phyloP scores from a whole-genome alignment of 371 early-diverging fungal genomes.

The Mucor saturninus region DNA sequence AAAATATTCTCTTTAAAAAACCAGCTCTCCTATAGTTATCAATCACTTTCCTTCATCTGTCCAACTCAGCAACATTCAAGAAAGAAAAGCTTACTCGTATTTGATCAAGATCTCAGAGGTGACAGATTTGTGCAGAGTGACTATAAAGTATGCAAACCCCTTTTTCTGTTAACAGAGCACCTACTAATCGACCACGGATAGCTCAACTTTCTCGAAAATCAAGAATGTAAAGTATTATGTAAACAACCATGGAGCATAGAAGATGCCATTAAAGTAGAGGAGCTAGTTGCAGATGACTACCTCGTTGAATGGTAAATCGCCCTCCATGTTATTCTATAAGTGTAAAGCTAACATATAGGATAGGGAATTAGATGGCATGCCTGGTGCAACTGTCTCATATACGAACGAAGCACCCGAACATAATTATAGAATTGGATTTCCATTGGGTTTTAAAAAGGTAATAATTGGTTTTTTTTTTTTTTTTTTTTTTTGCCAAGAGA shows the following conservation, averaged over 20 bases:
- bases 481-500: slow-evolving; percentile 1
- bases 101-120: slow-evolving; percentile 46
- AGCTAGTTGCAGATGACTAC: slow-evolving; percentile 45
- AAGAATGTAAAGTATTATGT: slow-evolving; percentile 48
- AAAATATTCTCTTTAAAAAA: slow-evolving; percentile 49
- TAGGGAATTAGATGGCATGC: slow-evolving; percentile 51
- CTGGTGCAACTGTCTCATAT: slow-evolving; percentile 54
- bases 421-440: slow-evolving; percentile 52
- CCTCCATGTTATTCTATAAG: background rate
- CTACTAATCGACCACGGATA: slow-evolving; percentile 10
- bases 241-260: slow-evolving; percentile 37
- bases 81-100: slow-evolving; percentile 33
- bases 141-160: slow-evolving; percentile 33
- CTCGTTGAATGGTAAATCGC: slow-evolving; percentile 48
- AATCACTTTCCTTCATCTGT: slow-evolving; percentile 42
- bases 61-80: slow-evolving; percentile 26
- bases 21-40: slow-evolving; percentile 39
- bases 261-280: slow-evolving; percentile 40
- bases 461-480: background rate
- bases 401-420: slow-evolving; percentile 52
- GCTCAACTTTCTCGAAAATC: slow-evolving; percentile 38
- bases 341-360: background rate
- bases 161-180: too few relatives aligned
- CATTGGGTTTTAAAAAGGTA: slow-evolving; percentile 43
- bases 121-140: slow-evolving; percentile 46